Base-by-base conservation (phyloP, 1,139 yeast species). In the Eremothecium sinecaudum region DNA sequence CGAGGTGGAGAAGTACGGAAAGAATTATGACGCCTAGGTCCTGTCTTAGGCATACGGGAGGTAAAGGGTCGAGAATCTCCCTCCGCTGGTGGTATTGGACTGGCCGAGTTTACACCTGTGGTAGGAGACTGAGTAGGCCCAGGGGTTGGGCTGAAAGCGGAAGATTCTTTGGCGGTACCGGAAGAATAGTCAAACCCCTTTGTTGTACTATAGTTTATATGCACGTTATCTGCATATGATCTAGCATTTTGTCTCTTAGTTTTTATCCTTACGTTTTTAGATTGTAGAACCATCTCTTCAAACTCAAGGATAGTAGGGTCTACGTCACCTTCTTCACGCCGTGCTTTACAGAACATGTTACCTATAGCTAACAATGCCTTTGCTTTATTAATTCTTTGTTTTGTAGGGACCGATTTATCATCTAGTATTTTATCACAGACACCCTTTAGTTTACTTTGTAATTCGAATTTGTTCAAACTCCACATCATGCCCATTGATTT, bases 401-500 rank as follows among this genome's bases (percentile, higher is more conserved):
- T 74, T 26, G 69, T 59, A 3, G 68, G 50, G 8, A 75, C 61
- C 0, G 57, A 38, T 50, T 75, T 78, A 46, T 79, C 86, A 38
- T 67, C 65, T 40, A 80, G 61, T 2, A 80, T 61, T 40, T 59
- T 64, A 38, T 73, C 71, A 50, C 83, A 75, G 8, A 79, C 87
- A 43, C 73, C 77, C 45, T 74, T 73, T 45, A 80, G 60, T 5
- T 79, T 71, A 18, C 76, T 72, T 31, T 78, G 75, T 31, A 79
- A 75, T 57, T 80, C 93, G 50, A 73, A 79, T 48, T 76, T 79
- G 11, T 84, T 75, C 26, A 81, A 68, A 1, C 79, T 81, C 93
- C 93, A 80, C 15, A 82, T 84, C 7, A 83, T 77, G 12, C 79
- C 80, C 37, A 80, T 65, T 34, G 80, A 67, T 54, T 80, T 79